Percentiles rank a stretch among this genome's conserved stretches.
Evolutionary conservation across 139 green algal species (phyloP).

Genomic region (Coelastrella sp.): DNA sequence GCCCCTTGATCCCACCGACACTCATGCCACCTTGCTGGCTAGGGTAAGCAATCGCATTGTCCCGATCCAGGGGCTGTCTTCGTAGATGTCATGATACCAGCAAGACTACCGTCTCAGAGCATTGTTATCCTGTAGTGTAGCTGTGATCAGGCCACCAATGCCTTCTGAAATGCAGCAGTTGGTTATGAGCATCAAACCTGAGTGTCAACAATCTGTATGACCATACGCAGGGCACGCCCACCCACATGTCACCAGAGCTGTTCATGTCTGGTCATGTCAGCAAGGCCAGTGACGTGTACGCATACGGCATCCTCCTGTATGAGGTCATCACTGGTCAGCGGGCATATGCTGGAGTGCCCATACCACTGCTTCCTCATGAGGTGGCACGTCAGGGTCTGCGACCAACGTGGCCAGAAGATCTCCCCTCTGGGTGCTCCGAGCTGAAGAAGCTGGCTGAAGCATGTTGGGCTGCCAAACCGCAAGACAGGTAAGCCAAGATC

Average conservation of each 20-base stretch:
- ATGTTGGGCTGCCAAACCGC: constrained; percentile 34
- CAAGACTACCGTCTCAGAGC: too few species aligned
- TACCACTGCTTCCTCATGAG: constrained; percentile 49
- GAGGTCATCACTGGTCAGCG: constrained; percentile 39
- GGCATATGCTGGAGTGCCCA: constrained; percentile 34
- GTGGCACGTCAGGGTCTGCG: constrained; percentile 44
- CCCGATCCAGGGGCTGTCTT: background rate
- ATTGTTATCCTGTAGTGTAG: too few species aligned
- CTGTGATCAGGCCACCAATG: too few species aligned
- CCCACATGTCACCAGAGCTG: constrained; percentile 49
- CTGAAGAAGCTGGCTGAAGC: constrained; percentile 22
- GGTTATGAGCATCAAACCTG: too few species aligned
- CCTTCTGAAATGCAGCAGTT: too few species aligned
- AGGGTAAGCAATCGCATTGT: constrained; percentile 12
- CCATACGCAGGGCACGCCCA: constrained; percentile 39
- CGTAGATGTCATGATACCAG: too few species aligned
- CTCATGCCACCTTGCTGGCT: constrained; percentile 30
- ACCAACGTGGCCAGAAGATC: constrained; percentile 5
- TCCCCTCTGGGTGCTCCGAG: background rate
- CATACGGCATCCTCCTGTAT: constrained; percentile 48
- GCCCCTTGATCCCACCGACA: constrained; percentile 27
- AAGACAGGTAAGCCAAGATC: constrained; percentile 21
- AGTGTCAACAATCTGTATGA: background rate
- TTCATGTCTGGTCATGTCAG: constrained; percentile 41
- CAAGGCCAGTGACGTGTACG: constrained; percentile 50